A percentile compares a stretch with the other conserved stretches of the same genome.
These are phyloP conservation scores for Apiospora pterosperma DNA, from an alignment of 2,329 filamentous ascomycete species.

Conservation along the genomic window DNA sequence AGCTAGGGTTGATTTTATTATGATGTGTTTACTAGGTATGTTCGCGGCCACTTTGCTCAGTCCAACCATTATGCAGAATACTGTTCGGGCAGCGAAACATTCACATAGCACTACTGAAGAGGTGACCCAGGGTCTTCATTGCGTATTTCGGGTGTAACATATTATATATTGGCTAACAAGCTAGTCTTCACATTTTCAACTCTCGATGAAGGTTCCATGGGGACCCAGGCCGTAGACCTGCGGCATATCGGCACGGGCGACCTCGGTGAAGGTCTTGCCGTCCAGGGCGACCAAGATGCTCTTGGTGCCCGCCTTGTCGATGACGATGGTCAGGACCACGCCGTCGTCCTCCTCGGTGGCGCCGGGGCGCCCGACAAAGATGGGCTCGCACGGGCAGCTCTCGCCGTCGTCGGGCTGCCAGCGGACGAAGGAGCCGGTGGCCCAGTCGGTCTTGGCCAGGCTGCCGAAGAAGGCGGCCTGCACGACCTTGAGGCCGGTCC, in stretches of 20 bases:
- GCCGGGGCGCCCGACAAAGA: slow-evolving; percentile 14
- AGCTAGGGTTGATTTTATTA: too few relatives aligned
- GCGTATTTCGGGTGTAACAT: too few relatives aligned
- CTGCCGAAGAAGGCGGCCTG: slow-evolving; percentile 12
- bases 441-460: slow-evolving; percentile 15
- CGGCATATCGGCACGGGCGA: slow-evolving; percentile 14
- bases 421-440: slow-evolving; percentile 12
- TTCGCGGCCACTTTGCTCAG: too few relatives aligned
- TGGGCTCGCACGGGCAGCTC: slow-evolving; percentile 12
- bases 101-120: too few relatives aligned
- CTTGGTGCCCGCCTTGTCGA: slow-evolving; percentile 12
- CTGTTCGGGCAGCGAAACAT: too few relatives aligned
- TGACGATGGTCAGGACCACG: slow-evolving; percentile 13
- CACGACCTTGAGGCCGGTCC: slow-evolving; percentile 7
- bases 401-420: slow-evolving; percentile 13
- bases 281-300: slow-evolving; percentile 15
- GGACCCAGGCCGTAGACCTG: slow-evolving; percentile 12
- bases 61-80: too few relatives aligned
- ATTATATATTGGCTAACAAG: too few relatives aligned
- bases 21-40: too few relatives aligned
- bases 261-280: slow-evolving; percentile 13
- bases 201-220: slow-evolving; percentile 13
- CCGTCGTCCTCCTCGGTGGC: slow-evolving; percentile 15
- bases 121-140: too few relatives aligned
- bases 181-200: background rate